Evolutionary conservation across 805 yeast genomes (phyloP), one percentile per base, ranked within the genome.

Genomic region (Barnettozyma populi): DNA sequence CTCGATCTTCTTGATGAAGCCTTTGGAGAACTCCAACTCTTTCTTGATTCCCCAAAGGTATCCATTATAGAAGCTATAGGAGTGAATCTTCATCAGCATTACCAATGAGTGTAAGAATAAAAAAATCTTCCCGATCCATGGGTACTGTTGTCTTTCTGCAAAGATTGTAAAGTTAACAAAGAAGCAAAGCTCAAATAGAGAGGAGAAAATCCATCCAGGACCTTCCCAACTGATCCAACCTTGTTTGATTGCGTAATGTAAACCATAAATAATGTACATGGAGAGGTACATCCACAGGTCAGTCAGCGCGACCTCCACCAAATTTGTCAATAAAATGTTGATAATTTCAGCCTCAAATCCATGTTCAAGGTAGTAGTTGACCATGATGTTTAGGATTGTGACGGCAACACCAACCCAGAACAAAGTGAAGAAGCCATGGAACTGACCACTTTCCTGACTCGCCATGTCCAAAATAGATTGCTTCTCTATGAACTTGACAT

Each of bases 21-120:
- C 57, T 47, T 67, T 67, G 0, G 87, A 77, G 49, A 71, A 75
- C 3, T 70, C 56, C 39, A 84, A 67, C 59, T 86, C 92, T 14
- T 69, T 65, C 20, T 63, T 57, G 39, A 84, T 78, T 31, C 64
- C 68, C 90, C 95, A 87, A 50, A 94, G 68, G 62, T 92, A 89
- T 0, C 98, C 99, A 61, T 90, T 90, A 69, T 82, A 94, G 60
- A 86, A 90, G 2, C 88, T 88, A 63, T 83, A 94, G 2, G 98
- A 90, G 64, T 94, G 98, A 80, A 85, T 84, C 63, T 94, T 94
- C 99, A 94, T 94, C 56, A 95, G 63, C 54, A 90, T 71, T 2
- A 94, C 98, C 43, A 89, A 71, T 10, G 90, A 79, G 62, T 94
- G 99, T 44, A 94, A 70, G 50, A 88, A 77, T 52, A 94, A 67